Evolutionary conservation across 2,329 filamentous ascomycete species (phyloP).

Genomic region (Sporothrix humicola): DNA sequence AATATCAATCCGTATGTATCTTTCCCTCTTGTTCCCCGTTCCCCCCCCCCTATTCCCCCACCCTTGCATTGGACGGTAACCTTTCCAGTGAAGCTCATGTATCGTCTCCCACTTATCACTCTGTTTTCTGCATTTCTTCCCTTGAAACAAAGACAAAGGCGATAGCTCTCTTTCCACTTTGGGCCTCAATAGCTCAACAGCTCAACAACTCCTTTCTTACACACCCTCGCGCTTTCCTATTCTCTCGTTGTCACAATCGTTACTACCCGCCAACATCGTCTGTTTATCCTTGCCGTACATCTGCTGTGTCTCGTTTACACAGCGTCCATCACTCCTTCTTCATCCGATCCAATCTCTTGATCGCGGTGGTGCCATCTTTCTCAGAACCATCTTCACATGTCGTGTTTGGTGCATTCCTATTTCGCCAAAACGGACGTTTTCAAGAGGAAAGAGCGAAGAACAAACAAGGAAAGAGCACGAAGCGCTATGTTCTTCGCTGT

Average conservation of each 20-base stretch:
- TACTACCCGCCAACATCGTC: neutral
- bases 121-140: neutral
- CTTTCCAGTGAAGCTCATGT: neutral
- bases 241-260: conserved; percentile 4
- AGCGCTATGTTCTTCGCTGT: neutral
- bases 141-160: neutral
- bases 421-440: no score
- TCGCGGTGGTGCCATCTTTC: neutral
- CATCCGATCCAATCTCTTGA: conserved; percentile 1
- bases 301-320: conserved; percentile 22
- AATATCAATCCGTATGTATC: conserved; percentile 1
- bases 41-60: no score
- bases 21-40: neutral
- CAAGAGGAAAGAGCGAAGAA: no score
- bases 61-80: no score
- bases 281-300: neutral
- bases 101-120: neutral
- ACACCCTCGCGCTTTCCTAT: neutral
- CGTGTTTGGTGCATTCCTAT: no score
- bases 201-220: neutral
- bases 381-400: neutral
- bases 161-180: neutral
- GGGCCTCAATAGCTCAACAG: no score
- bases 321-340: conserved; percentile 11
- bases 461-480: no score